Conservation (phyloP, 371 early-diverging fungal genomes). For the Mucor racemosus region DNA sequence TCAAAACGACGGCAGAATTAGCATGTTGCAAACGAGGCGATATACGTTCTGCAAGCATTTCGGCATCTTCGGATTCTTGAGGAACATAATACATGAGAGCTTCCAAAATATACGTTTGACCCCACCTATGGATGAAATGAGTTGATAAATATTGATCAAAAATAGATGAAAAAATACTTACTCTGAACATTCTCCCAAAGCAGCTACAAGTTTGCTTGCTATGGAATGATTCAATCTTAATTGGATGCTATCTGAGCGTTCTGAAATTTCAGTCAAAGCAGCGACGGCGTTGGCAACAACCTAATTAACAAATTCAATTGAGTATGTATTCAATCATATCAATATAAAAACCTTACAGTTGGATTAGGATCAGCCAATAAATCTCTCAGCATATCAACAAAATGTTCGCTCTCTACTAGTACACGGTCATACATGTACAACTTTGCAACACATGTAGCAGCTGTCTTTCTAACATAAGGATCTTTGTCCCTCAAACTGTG, state of each 20-base stretch:
- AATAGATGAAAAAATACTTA: constrained; percentile 33
- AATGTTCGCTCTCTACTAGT: constrained; percentile 75
- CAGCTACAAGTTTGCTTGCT: constrained; percentile 87
- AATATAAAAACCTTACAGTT: constrained; percentile 64
- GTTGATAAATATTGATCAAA: background rate
- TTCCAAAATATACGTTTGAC: constrained; percentile 89
- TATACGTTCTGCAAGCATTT: constrained; percentile 89
- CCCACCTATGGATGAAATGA: constrained; percentile 73
- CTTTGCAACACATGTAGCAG: constrained; percentile 93
- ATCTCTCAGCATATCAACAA: constrained; percentile 83
- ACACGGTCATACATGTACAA: constrained; percentile 70
- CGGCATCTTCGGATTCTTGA: constrained; percentile 85
- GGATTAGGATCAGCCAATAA: constrained; percentile 94
- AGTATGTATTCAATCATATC: background rate
- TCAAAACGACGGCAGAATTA: constrained; percentile 94
- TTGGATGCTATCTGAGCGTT: constrained; percentile 72
- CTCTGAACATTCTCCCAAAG: constrained; percentile 96
- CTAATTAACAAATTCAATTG: constrained; percentile 36
- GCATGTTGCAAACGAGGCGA: constrained; percentile 95
- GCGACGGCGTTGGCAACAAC: constrained; percentile 94
- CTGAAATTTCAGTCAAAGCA: constrained; percentile 89
- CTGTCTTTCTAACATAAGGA: constrained; percentile 95
- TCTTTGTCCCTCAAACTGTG: constrained; percentile 70
- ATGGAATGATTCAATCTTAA: constrained; percentile 76
- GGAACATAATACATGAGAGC: constrained; percentile 88